Evolutionary conservation across 2,329 filamentous ascomycete species (phyloP).

Genomic region (Penicillium sp.): DNA sequence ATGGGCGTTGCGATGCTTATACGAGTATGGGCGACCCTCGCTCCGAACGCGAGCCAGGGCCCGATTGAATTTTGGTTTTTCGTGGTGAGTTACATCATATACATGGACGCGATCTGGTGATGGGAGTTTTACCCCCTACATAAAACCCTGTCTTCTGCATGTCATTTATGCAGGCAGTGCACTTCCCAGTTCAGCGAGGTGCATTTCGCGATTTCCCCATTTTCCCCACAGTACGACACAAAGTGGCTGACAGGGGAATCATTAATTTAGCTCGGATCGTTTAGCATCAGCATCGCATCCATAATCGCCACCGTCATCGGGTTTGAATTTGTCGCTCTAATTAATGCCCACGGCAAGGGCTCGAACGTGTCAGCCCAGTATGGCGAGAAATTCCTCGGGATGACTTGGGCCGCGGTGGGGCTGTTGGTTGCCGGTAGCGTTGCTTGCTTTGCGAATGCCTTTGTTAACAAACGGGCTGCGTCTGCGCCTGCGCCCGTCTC

Average conservation of each 20-base stretch:
- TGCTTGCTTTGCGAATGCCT: conserved; percentile 30
- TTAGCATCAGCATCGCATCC: conserved; percentile 67
- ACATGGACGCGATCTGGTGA: not conserved
- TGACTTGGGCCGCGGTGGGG: conserved; percentile 59
- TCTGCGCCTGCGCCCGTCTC: conserved; percentile 1
- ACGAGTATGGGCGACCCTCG: conserved; percentile 47
- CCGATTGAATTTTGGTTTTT: conserved; percentile 52
- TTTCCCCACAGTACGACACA: not conserved
- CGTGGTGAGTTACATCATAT: conserved; percentile 31
- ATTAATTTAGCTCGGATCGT: conserved; percentile 47
- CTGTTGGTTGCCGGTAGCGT: conserved; percentile 32
- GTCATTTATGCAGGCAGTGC: not conserved
- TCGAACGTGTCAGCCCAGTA: conserved; percentile 51
- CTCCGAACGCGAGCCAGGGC: conserved; percentile 46
- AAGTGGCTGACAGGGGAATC: not conserved
- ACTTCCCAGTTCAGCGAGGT: not conserved
- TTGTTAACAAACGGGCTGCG: conserved; percentile 15
- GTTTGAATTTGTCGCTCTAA: conserved; percentile 51
- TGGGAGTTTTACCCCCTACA: not conserved
- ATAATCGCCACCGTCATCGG: conserved; percentile 68
- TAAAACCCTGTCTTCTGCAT: not conserved
- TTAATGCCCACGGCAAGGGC: conserved; percentile 54
- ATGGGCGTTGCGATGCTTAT: conserved; percentile 52
- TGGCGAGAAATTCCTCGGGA: conserved; percentile 55
- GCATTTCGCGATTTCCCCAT: not conserved